phyloP scores from a whole-genome alignment of 2,329 filamentous ascomycete genomes.

The Xylariaceae sp. region DNA sequence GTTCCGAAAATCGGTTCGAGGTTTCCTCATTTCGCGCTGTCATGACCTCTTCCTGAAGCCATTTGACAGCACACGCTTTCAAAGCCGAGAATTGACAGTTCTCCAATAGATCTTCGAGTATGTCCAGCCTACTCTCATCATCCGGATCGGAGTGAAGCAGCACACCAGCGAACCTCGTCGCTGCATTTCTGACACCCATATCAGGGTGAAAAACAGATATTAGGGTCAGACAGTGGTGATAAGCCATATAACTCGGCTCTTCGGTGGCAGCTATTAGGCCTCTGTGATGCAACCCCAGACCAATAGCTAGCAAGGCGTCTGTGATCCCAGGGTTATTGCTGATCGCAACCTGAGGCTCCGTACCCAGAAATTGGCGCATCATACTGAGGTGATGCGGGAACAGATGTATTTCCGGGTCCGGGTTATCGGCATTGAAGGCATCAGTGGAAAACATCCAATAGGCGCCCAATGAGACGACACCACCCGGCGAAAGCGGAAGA shows the following conservation, averaged over 20 bases:
- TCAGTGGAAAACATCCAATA: conserved; percentile 59
- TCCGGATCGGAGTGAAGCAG: conserved; percentile 55
- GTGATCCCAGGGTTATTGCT: conserved; percentile 47
- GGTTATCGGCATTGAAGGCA: conserved; percentile 53
- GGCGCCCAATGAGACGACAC: conserved; percentile 52
- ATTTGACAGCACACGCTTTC: conserved; percentile 57
- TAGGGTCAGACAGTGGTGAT: conserved; percentile 55
- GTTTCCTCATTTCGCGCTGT: conserved; percentile 33
- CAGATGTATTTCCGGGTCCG: conserved; percentile 48
- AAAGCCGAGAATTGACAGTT: conserved; percentile 59
- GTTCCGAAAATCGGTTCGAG: conserved; percentile 42
- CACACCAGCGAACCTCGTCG: conserved; percentile 47
- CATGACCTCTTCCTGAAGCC: conserved; percentile 59
- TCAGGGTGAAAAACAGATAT: conserved; percentile 53
- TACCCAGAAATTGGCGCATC: conserved; percentile 48
- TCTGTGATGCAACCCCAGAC: conserved; percentile 52
- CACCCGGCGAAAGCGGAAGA: conserved; percentile 54
- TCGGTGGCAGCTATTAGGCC: conserved; percentile 37
- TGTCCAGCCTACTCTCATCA: conserved; percentile 52
- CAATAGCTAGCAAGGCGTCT: conserved; percentile 55
- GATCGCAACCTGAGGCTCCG: conserved; percentile 45
- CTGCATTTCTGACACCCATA: conserved; percentile 49
- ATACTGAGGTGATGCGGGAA: conserved; percentile 56
- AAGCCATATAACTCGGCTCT: conserved; percentile 48
- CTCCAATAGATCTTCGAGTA: conserved; percentile 59